Conservation (phyloP, 768 basidiomycete species). For the Psilocybe tampanensis region DNA sequence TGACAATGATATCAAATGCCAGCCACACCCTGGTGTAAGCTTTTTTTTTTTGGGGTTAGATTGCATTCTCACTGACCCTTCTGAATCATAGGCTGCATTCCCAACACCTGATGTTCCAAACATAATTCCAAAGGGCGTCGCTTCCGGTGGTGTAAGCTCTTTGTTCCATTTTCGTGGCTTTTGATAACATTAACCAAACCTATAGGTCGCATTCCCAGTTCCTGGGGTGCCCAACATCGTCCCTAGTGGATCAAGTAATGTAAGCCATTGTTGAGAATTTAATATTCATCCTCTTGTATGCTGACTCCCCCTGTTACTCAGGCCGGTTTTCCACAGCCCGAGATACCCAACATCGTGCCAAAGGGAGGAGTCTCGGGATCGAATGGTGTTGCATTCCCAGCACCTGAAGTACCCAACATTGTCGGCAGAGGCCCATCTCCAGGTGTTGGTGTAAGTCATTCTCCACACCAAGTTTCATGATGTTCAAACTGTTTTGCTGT, state of each 20-base stretch:
- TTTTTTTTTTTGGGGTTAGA: no score
- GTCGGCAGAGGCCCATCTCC: background rate
- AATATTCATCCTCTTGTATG: background rate
- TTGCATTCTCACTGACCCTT: no score
- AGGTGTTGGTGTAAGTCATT: background rate
- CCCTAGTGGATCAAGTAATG: background rate
- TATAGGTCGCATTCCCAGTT: background rate
- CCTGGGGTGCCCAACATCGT: background rate
- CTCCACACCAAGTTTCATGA: background rate
- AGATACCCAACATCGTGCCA: background rate
- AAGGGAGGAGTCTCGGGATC: background rate
- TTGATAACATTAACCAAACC: background rate
- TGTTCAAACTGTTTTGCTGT: no score
- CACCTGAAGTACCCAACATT: background rate
- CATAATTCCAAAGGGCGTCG: background rate
- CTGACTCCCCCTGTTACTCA: background rate
- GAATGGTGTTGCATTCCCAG: background rate
- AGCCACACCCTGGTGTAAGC: background rate
- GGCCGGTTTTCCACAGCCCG: background rate
- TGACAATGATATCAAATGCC: no score
- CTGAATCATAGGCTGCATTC: background rate
- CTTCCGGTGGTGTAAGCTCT: background rate
- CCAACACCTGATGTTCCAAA: background rate
- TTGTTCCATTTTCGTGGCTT: background rate
- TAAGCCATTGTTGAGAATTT: background rate